These are phyloP conservation scores for Erucastrum elatum DNA, from an alignment of 345 rosid species.

Conservation along the genomic window DNA sequence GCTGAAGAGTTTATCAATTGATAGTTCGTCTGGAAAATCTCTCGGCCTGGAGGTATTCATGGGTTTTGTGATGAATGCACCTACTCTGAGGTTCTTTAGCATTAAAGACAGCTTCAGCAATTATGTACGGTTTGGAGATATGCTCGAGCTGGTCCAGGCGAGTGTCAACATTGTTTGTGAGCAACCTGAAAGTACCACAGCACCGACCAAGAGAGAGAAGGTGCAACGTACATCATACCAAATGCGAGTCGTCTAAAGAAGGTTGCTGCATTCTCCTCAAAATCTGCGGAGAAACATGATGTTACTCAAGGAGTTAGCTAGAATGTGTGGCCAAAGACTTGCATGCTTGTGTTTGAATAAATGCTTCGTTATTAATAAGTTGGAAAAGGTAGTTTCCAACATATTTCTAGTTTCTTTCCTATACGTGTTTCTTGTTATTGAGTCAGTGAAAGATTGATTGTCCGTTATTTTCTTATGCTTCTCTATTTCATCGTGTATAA, in stretches of 20 bases:
- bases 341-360: slow-evolving; percentile 1
- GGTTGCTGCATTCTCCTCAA: slow-evolving; percentile 11
- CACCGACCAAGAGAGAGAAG: slow-evolving; percentile 4
- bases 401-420: background rate
- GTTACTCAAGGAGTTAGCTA: background rate
- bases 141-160: slow-evolving; percentile 9
- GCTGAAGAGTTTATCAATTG: slow-evolving; percentile 1
- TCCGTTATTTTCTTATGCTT: no score
- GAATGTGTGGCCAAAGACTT: background rate
- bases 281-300: background rate
- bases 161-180: slow-evolving; percentile 7
- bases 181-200: background rate
- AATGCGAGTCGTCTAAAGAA: background rate
- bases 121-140: background rate
- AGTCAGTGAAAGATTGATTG: no score
- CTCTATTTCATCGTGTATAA: no score
- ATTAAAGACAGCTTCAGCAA: slow-evolving; percentile 8
- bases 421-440: no score
- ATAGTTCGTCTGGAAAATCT: background rate
- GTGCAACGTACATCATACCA: background rate
- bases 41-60: background rate
- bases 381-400: background rate
- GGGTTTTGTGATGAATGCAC: slow-evolving; percentile 25
- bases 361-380: background rate
- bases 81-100: slow-evolving; percentile 20